Evolutionary conservation across 768 basidiomycete genomes (phyloP), one percentile per base, ranked within the genome.

Genomic region (Rhodotorula graminis): DNA sequence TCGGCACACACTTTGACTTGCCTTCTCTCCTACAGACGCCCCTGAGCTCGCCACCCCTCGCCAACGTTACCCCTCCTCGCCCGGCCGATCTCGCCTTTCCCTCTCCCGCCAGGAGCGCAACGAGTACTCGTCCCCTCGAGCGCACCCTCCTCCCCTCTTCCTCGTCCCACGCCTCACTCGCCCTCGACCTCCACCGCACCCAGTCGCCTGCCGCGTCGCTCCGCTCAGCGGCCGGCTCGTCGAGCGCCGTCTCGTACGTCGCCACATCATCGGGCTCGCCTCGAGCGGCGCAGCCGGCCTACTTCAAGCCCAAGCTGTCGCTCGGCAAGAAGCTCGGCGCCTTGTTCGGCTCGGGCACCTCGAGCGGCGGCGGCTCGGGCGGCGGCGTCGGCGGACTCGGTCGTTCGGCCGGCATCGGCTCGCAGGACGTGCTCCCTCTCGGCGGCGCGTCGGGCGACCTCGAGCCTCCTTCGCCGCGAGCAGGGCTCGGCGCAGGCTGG

Each of bases 221-320:
- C 33, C 18, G 65, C 21, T 71, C 70, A 27, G 61, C 52, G n/a
- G 44, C 53, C 49, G 63, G 61, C 1, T 50, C 58, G n/a, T 65
- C 71, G 4, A 2, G 23, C 50, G 23, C 23, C 42, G 65, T 72
- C 4, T 72, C 71, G 23, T 60, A 72, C 65, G 63, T 56, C 11
- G 52, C 49, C 0, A 46, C 58, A 0, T n/a, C 11, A 15, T 56
- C 47, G 23, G 40, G 37, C 46, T 64, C 31, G 2, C 60, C 64
- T 5, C 10, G 64, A 2, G 11, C 56, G n/a, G 61, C 11, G 14
- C 7, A 27, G 49, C 7, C 3, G 2, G 14, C 25, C 15, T 50
- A 44, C 23, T 19, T 67, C 65, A 72, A 72, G 57, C 49, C 71
- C 15, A 67, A 64, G 31, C 42, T 40, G 40, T n/a, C 55, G 3